Base-by-base conservation (phyloP, 2,329 filamentous ascomycete genomes). In the Clonostachys rhizophaga region DNA sequence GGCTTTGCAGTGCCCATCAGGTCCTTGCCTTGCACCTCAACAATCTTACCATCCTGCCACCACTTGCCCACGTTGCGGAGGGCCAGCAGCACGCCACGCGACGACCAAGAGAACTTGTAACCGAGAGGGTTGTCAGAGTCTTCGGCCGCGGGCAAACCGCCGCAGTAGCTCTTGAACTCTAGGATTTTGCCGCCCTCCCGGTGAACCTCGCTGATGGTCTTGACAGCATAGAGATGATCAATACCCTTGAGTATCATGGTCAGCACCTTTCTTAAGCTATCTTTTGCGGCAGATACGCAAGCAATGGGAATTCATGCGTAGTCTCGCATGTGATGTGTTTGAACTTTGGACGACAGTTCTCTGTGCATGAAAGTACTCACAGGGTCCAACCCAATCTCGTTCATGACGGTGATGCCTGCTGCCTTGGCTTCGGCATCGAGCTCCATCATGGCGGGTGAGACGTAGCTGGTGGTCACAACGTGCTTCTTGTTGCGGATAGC, bases 341-440 rank as follows among this genome's bases (percentile, higher is more conserved):
- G 24, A 30, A 10, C 24, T 30, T 30, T 30, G 24, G 9, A 30
- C 24, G 24, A 8, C 7, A 24, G 8, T 24, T 24, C 3, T 24
- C 24, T 24, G 24, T 9, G 24, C 24, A 24, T 30, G 24, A 9
- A 10, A 30, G 8, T 30, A 30, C 24, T 30, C 24, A 30, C 24
- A 9, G 24, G 20, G 60, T 72, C 69, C 50, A 87, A 63, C 52
- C 90, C 90, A 63, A 95, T 95, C 79, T 97, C 92, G 72, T 97
- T 96, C 87, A 96, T 91, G 64, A 96, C 91, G 11, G 90, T 95
- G 64, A 96, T 96, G 51, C 91, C 91, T 16, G 92, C 92, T 53
- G 86, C 87, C 78, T 96, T 95, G 66, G 80, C 83, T 58, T 86
- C 75, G 58, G 84, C 75, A 60, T 96, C 87, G 44, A 97, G 83